Percentiles rank a stretch among this genome's conserved stretches.
These are phyloP conservation scores for Aspergillus coremiiformis DNA, from an alignment of 495 filamentous ascomycete genomes.

Conservation along the genomic window DNA sequence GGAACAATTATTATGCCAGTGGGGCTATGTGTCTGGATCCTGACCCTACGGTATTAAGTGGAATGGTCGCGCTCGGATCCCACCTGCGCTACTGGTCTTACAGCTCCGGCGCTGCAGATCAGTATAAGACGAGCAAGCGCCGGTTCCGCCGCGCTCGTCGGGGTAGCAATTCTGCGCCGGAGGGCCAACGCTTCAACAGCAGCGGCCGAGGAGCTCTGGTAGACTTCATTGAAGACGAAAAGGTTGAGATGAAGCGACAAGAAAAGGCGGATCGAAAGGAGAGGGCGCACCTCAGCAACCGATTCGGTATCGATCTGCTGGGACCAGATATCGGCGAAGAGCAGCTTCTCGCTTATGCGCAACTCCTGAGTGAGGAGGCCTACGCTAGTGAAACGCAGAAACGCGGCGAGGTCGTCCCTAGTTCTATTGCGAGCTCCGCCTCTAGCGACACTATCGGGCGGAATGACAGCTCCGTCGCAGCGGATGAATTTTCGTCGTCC, in stretches of 20 bases:
- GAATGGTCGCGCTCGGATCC: conserved; percentile 79
- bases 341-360: conserved; percentile 81
- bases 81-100: conserved; percentile 92
- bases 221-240: conserved; percentile 77
- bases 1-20: conserved; percentile 74
- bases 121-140: conserved; percentile 58
- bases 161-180: conserved; percentile 47
- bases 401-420: conserved; percentile 43
- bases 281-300: conserved; percentile 56
- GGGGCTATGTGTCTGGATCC: conserved; percentile 82
- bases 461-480: conserved; percentile 44
- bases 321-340: conserved; percentile 72
- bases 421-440: conserved; percentile 39
- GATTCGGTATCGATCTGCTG: conserved; percentile 75
- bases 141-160: conserved; percentile 52
- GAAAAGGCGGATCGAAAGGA: conserved; percentile 54
- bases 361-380: conserved; percentile 77
- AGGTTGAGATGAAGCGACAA: conserved; percentile 72
- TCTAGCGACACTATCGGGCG: conserved; percentile 34
- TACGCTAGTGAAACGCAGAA: conserved; percentile 55
- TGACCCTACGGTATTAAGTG: conserved; percentile 82
- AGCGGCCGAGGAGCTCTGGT: conserved; percentile 57
- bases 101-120: conserved; percentile 61
- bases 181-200: conserved; percentile 48
- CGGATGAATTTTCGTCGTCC: conserved; percentile 39